Base-by-base conservation (phyloP, 2,329 filamentous ascomycete genomes). In the Davidsoniella eucalypti region DNA sequence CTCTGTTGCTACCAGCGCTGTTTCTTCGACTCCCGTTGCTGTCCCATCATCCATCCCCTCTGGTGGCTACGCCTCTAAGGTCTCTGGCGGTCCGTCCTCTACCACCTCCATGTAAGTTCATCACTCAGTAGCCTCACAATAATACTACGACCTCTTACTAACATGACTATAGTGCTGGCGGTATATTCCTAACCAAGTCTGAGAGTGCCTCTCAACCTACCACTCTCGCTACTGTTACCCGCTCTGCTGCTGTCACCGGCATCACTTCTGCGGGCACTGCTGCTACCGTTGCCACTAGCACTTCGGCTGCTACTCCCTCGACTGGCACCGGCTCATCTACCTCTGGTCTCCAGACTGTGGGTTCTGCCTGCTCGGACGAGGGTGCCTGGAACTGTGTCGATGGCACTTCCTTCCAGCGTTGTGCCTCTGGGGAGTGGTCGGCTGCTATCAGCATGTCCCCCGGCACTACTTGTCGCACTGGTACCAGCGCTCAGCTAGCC, bases 341-440 rank as follows among this genome's bases (percentile, higher is more conserved):
- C 29, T 36, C 54, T 23, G 62, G 65, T 39, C 57, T 57, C 50
- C 59, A 60, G 44, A 56, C 60, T 18, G 58, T 65, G 5, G 68
- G 67, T 29, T 62, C 67, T 12, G 49, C 67, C 17, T 80, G 78
- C 64, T 61, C 58, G 33, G 52, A 63, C 3, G 75, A 80, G 57
- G 78, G 78, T 17, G 56, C 61, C 14, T 81, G 73, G 73, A 73
- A 75, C 62, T 81, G 78, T 23, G 66, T 63, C 16, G 66, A 63
- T 18, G 75, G 75, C 46, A 63, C 61, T 21, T 65, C 69, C 46
- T 81, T 77, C 67, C 76, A 80, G 63, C 75, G 75, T 51, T 81
- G 77, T 56, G 76, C 74, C n/a, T 71, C 67, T 12, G 76, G 76
- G 5, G 56, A 61, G 49, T 81, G 77, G 77, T 69, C 71, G 16